These are phyloP conservation scores for Hibiscus syriacus DNA, from an alignment of 345 rosid genomes.

Conservation along the genomic window DNA sequence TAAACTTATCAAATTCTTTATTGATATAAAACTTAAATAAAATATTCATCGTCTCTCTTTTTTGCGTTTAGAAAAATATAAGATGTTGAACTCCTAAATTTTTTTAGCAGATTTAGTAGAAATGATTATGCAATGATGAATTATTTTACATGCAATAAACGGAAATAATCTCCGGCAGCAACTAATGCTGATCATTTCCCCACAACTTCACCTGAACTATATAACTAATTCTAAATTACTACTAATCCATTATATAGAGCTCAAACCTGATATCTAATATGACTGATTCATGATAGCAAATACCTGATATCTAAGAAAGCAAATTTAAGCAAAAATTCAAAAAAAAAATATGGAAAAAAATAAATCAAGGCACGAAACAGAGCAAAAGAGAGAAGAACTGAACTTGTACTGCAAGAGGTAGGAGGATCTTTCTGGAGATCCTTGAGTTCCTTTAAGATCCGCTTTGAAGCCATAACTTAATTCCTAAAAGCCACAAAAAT, in stretches of 20 bases:
- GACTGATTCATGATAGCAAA: background rate
- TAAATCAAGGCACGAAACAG: no score
- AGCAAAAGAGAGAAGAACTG: no score
- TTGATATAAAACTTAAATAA: background rate
- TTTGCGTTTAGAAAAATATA: background rate
- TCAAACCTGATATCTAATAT: background rate
- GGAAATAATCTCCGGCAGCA: background rate
- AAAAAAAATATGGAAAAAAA: no score
- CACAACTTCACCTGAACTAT: no score
- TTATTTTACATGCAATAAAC: no score
- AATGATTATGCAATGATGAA: background rate
- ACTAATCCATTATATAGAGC: background rate
- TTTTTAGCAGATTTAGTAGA: background rate
- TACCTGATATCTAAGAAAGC: background rate
- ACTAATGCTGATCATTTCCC: no score
- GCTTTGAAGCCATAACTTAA: no score
- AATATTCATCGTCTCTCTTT: background rate
- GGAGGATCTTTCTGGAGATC: constrained; percentile 84
- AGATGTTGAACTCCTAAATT: background rate
- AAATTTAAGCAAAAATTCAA: background rate
- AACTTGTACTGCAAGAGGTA: constrained; percentile 72
- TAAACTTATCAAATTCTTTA: background rate
- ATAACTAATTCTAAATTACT: no score
- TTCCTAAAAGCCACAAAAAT: constrained; percentile 12
- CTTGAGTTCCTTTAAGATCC: no score